Evolutionary conservation across 352 stramenopile genomes (phyloP), one percentile per base, ranked within the genome.

Genomic region (Phytophthora europaea): DNA sequence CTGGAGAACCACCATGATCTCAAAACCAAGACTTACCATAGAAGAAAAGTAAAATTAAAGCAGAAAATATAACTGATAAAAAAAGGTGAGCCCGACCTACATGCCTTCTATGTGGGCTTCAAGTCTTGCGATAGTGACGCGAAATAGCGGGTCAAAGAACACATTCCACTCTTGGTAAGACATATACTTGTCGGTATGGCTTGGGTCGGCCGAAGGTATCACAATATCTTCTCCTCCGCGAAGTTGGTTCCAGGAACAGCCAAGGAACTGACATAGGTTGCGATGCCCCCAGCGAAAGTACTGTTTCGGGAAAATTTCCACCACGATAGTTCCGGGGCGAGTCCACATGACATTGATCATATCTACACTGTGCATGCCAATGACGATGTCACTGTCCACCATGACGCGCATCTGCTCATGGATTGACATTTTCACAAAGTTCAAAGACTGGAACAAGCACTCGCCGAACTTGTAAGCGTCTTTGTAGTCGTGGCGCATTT

Each of bases 291-390:
- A 90, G 10, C 80, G 78, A 2, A 55, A 53, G 16, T 73, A 67
- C 7, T 56, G 4, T 13, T 61, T 64, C 2, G 85, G 85, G 50
- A 91, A 92, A 52, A 92, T 90, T 7, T 92, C 83, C 31, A 92
- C 34, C n/a, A 92, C 76, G n/a, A 78, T 36, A 50, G 79, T 85
- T 34, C 61, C 38, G 0, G 81, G 81, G 0, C 70, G 67, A n/a
- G 83, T 75, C 81, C 83, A 93, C 2, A 87, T 31, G 2, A 89
- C 72, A 57, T 91, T 91, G n/a, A 89, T 78, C 75, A 93, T 82
- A 22, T 82, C 83, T 4, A 82, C 85, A 55, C 85, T 83, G 61
- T 93, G 83, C 85, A 93, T 91, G 0, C 83, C 79, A 43, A 91
- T 89, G 3, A 93, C 81, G 4, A 91, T 67, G 64, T 90, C 83